Evolutionary conservation across 257 asterid genomes (phyloP), one percentile per base, ranked within the genome.

Genomic region (Nicotiana attenuata): DNA sequence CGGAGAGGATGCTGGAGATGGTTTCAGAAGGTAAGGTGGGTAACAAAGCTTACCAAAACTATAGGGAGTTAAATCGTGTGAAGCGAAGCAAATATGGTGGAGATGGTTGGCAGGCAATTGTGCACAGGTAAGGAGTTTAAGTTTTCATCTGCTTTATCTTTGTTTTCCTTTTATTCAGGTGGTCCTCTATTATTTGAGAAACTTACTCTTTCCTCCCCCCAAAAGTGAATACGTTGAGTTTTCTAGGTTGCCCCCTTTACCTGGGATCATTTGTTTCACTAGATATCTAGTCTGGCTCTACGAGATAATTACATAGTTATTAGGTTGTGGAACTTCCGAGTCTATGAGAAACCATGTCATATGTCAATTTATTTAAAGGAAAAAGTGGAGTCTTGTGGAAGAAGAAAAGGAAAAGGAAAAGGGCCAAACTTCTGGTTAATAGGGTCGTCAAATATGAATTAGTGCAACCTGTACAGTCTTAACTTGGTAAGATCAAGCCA

Each of bases 1-100:
- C 91, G 0, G 95, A 92, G 87, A 83, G 87, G 83, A 94, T 94
- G 98, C 84, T 92, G 85, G 89, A 89, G 76, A 88, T 92, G 92
- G 89, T 88, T 84, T 88, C 93, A 35, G 87, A 84, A 80, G 87
- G 79, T 64, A 90, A 87, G 80, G 81, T 81, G 80, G 88, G 76
- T 79, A 81, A 82, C 85, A 90, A 86, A 87, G 89, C 85, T 65
- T 80, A 81, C 78, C 50, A 69, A 81, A 82, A 81, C 77, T 84
- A 65, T 47, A 77, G 81, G 85, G 79, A 82, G 56, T 83, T 78
- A 29, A 83, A 82, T 75, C 60, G 19, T 77, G 85, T 86, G 77
- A 88, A 85, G 89, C 87, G 56, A 82, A 67, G 84, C 59, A 87
- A 76, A 80, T 82, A 86, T 82, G 78, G 80, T 68, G 85, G 73